Evolutionary conservation across 108 stramenopile species (phyloP).

Genomic region (Cyclotella choctawhatcheeana): DNA sequence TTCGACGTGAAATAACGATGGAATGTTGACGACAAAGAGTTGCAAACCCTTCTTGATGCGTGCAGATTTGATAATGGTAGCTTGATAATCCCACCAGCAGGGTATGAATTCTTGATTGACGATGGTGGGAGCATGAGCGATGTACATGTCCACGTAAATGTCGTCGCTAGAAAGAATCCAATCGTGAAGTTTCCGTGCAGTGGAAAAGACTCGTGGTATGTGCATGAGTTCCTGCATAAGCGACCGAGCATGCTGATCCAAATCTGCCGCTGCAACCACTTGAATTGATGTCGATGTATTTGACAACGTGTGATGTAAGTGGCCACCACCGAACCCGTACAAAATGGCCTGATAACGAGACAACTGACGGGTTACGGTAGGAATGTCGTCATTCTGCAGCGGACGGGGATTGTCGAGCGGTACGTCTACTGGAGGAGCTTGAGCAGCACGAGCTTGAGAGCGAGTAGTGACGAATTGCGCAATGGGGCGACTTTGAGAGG

Average conservation of each 20-base stretch:
- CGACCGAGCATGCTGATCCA: background rate
- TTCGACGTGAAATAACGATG: background rate
- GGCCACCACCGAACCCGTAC: constrained; percentile 15
- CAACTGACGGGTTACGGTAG: background rate
- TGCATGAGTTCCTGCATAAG: background rate
- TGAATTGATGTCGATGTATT: background rate
- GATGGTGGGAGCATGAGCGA: background rate
- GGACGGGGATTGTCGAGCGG: background rate
- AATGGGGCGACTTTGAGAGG: background rate
- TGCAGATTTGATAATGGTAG: background rate
- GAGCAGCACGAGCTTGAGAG: background rate
- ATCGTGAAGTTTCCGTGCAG: background rate
- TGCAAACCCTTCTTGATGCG: background rate
- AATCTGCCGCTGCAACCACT: background rate
- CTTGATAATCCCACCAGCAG: background rate
- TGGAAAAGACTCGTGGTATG: background rate
- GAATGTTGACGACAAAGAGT: background rate
- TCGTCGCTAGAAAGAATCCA: background rate
- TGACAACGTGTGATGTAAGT: background rate
- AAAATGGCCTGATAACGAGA: background rate
- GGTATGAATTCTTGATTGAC: background rate
- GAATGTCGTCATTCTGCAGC: background rate
- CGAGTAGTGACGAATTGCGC: background rate
- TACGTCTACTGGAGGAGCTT: background rate
- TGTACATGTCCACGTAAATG: background rate